Percentiles rank a stretch among this genome's conserved stretches.
phyloP scores from a whole-genome alignment of 768 basidiomycete species.

The Clathrus columnatus region DNA sequence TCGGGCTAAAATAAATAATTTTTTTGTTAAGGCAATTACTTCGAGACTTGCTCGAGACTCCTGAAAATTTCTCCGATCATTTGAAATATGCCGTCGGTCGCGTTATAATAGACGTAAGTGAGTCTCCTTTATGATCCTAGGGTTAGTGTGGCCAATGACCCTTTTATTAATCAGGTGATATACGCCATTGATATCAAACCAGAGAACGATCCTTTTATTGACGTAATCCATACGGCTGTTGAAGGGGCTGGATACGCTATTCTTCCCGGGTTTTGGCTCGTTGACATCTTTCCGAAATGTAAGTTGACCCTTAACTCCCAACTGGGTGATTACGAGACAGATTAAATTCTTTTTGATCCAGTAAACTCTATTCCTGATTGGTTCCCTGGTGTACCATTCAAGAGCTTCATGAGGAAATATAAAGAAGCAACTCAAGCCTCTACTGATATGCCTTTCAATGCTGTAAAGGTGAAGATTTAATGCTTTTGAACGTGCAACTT shows the following conservation, averaged over 20 bases:
- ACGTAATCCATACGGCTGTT: constrained; percentile 32
- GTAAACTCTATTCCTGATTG: too few species aligned
- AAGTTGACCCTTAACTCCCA: too few species aligned
- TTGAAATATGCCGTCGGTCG: constrained; percentile 8
- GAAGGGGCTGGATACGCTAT: constrained; percentile 29
- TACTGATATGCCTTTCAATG: too few species aligned
- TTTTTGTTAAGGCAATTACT: not conserved
- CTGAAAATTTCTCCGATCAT: constrained; percentile 22
- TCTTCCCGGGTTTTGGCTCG: constrained; percentile 17
- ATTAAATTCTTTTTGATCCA: too few species aligned
- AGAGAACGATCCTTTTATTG: constrained; percentile 32
- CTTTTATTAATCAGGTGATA: constrained; percentile 31
- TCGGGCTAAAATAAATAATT: too few species aligned
- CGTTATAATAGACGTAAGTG: not conserved
- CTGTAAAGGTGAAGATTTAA: too few species aligned
- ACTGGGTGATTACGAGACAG: too few species aligned
- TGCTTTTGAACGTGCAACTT: too few species aligned
- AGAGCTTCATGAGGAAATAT: too few species aligned
- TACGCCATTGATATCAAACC: constrained; percentile 33
- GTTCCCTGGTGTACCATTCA: too few species aligned
- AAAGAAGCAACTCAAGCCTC: too few species aligned
- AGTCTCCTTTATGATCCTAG: constrained; percentile 10
- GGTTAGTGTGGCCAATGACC: constrained; percentile 22
- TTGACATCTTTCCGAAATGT: constrained; percentile 13
- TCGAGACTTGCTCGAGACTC: constrained; percentile 20